Conservation (phyloP, 1,139 yeast species). For the Entelexis sorbosivorans region DNA sequence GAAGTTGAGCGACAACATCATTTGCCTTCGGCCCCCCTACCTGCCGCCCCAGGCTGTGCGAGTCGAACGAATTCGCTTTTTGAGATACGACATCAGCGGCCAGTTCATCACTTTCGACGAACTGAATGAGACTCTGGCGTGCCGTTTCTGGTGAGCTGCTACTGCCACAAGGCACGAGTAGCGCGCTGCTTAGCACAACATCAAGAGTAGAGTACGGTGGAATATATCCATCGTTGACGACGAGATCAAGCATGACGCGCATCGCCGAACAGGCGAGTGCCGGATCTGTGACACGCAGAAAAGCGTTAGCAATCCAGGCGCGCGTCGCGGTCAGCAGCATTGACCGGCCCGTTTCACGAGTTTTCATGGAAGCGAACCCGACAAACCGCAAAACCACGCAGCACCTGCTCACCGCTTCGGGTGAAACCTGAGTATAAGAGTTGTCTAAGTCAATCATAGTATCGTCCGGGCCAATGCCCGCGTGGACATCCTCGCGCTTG, state of each 20-base stretch:
- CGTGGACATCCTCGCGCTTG: background rate
- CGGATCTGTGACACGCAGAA: background rate
- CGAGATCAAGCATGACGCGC: conserved; percentile 2
- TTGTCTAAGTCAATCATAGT: background rate
- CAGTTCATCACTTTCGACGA: background rate
- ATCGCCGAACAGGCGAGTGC: background rate
- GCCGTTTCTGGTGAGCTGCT: conserved; percentile 3
- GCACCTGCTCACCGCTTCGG: background rate
- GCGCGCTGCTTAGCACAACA: background rate
- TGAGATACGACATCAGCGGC: background rate
- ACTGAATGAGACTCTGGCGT: background rate
- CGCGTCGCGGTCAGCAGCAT: background rate
- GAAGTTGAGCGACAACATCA: background rate
- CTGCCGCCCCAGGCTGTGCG: background rate
- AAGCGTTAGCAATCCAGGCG: background rate
- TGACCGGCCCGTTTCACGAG: background rate
- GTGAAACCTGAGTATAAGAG: background rate
- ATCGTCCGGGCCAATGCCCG: background rate
- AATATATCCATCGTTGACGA: background rate
- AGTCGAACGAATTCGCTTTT: background rate
- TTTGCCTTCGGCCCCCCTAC: background rate
- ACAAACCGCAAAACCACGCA: background rate
- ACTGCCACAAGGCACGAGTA: conserved; percentile 6
- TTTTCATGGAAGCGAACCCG: background rate
- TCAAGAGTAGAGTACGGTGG: conserved; percentile 5